Percentiles rank a stretch among this genome's conserved stretches.
Conservation (phyloP, 176 grass and related monocot genomes). For the Raddia guianensis region DNA sequence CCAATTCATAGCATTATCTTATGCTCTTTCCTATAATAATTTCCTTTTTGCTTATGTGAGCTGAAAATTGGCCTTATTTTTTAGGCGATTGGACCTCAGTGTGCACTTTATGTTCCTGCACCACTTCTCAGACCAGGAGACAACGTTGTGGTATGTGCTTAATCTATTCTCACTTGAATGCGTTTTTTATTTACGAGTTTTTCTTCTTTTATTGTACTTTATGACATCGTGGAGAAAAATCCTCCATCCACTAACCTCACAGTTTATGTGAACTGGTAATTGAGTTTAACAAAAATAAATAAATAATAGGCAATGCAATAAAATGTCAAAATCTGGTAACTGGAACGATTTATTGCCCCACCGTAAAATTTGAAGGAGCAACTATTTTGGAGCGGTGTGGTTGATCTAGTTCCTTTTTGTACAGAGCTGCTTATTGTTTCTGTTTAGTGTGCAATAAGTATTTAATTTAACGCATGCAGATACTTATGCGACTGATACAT, state of each 20-base stretch:
- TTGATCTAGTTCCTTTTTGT: not conserved
- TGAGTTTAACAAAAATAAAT: slow-evolving; percentile 1
- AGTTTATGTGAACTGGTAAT: not conserved
- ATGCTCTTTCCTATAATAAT: not conserved
- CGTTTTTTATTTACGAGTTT: not conserved
- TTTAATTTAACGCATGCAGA: not conserved
- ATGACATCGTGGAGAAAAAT: not conserved
- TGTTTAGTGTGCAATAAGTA: not conserved
- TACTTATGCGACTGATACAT: not conserved
- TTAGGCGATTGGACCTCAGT: slow-evolving; percentile 78
- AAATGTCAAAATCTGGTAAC: not conserved
- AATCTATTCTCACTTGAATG: slow-evolving; percentile 10
- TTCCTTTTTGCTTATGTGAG: slow-evolving; percentile 22
- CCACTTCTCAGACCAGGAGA: slow-evolving; percentile 74
- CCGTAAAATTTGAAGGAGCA: not conserved
- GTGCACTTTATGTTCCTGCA: slow-evolving; percentile 82
- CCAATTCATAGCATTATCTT: not conserved
- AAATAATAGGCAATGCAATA: too few species aligned
- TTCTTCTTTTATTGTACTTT: not conserved
- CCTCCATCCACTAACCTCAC: not conserved
- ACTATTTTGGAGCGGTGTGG: not conserved
- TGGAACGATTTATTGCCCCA: not conserved
- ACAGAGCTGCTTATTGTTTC: not conserved
- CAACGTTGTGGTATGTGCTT: slow-evolving; percentile 71
- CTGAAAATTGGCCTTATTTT: slow-evolving; percentile 35